Conservation (phyloP, 176 grass and related monocot species). For the Triticum monococcum region DNA sequence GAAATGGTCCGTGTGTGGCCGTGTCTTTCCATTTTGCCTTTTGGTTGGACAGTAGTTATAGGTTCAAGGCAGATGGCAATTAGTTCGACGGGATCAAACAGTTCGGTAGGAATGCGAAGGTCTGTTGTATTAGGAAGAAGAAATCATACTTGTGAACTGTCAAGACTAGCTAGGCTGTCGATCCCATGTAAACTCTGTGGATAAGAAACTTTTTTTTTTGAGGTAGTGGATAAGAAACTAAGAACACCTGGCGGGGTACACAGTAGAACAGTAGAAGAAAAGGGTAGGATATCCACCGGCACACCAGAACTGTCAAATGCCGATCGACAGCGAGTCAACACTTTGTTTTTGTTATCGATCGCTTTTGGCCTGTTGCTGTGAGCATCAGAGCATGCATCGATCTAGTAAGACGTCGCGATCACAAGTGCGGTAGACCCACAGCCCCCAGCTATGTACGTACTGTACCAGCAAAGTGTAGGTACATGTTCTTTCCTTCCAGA, state of each 20-base stretch:
- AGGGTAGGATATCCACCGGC: constrained; percentile 44
- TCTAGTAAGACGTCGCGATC: constrained; percentile 34
- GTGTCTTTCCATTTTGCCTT: neutral
- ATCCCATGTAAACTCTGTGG: neutral
- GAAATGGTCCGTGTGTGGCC: neutral
- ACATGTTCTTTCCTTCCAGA: neutral
- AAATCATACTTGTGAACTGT: neutral
- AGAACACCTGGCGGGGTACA: neutral
- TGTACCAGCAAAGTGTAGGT: neutral
- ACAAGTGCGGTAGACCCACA: constrained; percentile 32
- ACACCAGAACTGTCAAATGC: neutral
- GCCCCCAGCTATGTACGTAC: neutral
- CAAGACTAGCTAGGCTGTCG: neutral
- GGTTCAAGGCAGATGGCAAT: neutral
- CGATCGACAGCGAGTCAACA: neutral
- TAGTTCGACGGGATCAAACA: neutral
- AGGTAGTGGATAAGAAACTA: neutral
- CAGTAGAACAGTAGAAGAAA: neutral
- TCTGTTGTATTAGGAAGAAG: neutral
- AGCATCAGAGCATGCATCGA: neutral
- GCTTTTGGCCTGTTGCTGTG: neutral
- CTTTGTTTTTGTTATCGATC: constrained; percentile 20
- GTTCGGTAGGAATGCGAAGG: neutral
- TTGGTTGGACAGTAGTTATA: neutral
- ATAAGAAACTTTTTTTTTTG: neutral